Evolutionary conservation across 169 alveolate genomes (phyloP).

Genomic region (Plasmodium chabaudi): DNA sequence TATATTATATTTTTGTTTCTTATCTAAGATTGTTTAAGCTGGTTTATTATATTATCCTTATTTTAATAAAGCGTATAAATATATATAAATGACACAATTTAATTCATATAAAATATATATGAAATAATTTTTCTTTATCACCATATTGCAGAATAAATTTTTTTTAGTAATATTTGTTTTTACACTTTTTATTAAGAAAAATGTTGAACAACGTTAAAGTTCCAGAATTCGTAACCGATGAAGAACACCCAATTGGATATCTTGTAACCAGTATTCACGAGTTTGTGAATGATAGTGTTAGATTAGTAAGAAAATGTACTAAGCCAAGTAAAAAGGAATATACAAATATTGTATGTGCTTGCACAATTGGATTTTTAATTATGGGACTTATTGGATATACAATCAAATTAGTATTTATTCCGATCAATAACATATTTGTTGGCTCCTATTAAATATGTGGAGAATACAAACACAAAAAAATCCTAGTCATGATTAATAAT

Average conservation of each 20-base stretch:
- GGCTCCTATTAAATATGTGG: constrained; percentile 72
- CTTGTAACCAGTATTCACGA: constrained; percentile 85
- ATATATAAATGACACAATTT: not conserved
- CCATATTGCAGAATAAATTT: not conserved
- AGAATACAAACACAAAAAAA: not conserved
- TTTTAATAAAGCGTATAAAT: constrained; percentile 1
- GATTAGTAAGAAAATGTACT: constrained; percentile 94
- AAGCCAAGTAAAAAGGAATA: constrained; percentile 96
- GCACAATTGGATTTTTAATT: constrained; percentile 95
- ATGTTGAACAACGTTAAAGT: constrained; percentile 33
- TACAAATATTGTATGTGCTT: constrained; percentile 87
- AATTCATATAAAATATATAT: not conserved
- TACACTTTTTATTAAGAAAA: not conserved
- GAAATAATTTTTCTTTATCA: not conserved
- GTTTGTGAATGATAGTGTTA: constrained; percentile 92
- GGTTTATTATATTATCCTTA: not conserved
- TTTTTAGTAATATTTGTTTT: not conserved
- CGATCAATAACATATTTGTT: constrained; percentile 94
- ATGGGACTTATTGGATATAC: constrained; percentile 97
- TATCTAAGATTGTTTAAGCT: too few species aligned
- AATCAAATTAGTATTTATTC: constrained; percentile 95
- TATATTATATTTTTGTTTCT: too few species aligned
- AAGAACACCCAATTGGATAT: constrained; percentile 88
- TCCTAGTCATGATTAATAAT: too few species aligned
- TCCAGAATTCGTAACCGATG: constrained; percentile 84